Evolutionary conservation across 2,329 filamentous ascomycete species (phyloP), one percentile per base, ranked within the genome.

Genomic region (Fragosphaeria purpurea): DNA sequence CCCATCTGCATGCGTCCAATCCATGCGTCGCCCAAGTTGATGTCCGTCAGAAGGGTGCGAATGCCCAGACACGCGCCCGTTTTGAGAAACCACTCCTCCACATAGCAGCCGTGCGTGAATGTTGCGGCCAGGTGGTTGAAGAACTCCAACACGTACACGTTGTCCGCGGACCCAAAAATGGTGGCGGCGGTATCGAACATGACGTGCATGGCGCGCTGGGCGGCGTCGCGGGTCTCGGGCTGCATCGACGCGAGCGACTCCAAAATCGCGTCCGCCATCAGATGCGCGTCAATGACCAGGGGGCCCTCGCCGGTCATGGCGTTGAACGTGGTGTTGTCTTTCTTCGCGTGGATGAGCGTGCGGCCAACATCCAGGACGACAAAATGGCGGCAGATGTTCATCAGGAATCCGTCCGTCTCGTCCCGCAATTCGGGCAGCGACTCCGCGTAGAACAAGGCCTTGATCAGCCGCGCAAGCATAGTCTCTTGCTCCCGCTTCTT

Each of bases 11-110:
- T 86, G 10, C 83, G 79, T 22, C 80, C 75, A 37, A 98, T 74
- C 88, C 93, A 99, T 1, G 72, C 65, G 60, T 94, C 86, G 41
- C 88, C 88, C 44, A 98, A 75, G 48, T 91, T 83, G 50, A 97
- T 73, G 58, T 91, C 85, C 2, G 87, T 91, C 35, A 91, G 83
- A 52, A 98, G 71, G 51, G 94, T 83, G 61, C 87, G 85, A 60
- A 99, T 96, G 50, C 94, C 94, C 22, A 91, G 71, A 49, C 86
- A 90, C 40, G 93, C 93, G 46, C 91, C 93, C 39, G 89, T 86
- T 68, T 99, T 98, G 48, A 90, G 90, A 62, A 95, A 98, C 93
- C 94, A 99, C 61, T 98, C 93, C 64, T 98, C 91, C 60, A 93
- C 89, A 60, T 96, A 90, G 65, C 93, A 98, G 57, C 88, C 89